Evolutionary conservation across 2,329 filamentous ascomycete genomes (phyloP).

Genomic region (Ophiostoma ulmi): DNA sequence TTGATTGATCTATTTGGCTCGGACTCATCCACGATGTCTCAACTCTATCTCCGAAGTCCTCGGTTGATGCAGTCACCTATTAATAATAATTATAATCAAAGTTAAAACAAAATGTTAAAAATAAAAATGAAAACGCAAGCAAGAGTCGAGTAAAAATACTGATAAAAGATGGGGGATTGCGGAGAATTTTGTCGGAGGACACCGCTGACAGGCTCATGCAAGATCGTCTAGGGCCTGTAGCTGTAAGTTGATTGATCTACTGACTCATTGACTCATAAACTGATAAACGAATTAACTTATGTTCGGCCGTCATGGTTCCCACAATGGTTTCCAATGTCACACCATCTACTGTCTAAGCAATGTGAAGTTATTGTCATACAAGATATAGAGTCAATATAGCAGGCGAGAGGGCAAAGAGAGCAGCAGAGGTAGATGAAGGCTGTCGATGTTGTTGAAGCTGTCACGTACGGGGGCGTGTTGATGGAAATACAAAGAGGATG

Average conservation of each 20-base stretch:
- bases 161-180: not conserved
- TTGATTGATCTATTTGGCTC: not conserved
- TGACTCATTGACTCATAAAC: not conserved
- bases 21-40: constrained; percentile 1
- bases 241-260: not conserved
- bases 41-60: constrained; percentile 7
- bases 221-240: constrained; percentile 7
- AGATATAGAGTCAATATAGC: not conserved
- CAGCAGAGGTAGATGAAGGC: not conserved
- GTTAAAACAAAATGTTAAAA: not conserved
- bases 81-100: not conserved
- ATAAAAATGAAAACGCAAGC: not conserved
- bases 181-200: not conserved
- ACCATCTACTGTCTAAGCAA: not conserved
- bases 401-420: not conserved
- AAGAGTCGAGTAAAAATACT: not conserved
- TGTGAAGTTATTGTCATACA: not conserved
- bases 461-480: not conserved
- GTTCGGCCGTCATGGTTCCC: not conserved
- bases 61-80: not conserved
- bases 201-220: not conserved
- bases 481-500: not conserved
- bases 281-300: not conserved
- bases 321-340: not conserved
- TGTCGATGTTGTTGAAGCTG: too few relatives aligned